A percentile compares a stretch with the other conserved stretches of the same genome.
phyloP scores from a whole-genome alignment of 352 stramenopile genomes.

The Globisporangium polare region DNA sequence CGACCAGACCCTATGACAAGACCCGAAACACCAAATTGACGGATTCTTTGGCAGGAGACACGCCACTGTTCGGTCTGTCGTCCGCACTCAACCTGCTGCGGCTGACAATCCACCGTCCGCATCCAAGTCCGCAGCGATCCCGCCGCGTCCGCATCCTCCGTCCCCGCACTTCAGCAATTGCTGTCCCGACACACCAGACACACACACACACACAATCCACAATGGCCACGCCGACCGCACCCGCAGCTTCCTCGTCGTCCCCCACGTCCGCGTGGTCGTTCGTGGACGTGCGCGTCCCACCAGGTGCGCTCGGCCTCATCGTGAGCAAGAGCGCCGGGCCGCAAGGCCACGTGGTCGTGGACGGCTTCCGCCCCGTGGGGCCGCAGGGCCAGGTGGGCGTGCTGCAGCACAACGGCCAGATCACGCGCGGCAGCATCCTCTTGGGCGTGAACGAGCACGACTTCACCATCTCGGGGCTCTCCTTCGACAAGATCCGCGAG shows the following conservation, averaged over 20 bases:
- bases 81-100: background rate
- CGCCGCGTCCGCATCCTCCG: background rate
- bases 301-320: constrained; percentile 69
- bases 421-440: constrained; percentile 41
- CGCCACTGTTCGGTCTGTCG: background rate
- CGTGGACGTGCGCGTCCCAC: constrained; percentile 64
- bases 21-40: background rate
- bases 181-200: background rate
- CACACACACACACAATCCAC: background rate
- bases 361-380: constrained; percentile 66
- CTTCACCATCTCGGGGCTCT: constrained; percentile 41
- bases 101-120: constrained; percentile 1
- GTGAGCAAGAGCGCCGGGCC: constrained; percentile 50
- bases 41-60: constrained; percentile 11
- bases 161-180: background rate
- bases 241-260: background rate
- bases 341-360: constrained; percentile 52
- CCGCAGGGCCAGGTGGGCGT: constrained; percentile 36
- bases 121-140: background rate
- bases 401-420: constrained; percentile 36
- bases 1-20: too few species aligned
- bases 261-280: constrained; percentile 22
- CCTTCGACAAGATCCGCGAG: constrained; percentile 68
- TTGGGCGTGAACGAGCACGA: constrained; percentile 73
- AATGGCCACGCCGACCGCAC: background rate